Conservation (phyloP, 2,329 filamentous ascomycete species). For the Pestalotiopsis sp. region DNA sequence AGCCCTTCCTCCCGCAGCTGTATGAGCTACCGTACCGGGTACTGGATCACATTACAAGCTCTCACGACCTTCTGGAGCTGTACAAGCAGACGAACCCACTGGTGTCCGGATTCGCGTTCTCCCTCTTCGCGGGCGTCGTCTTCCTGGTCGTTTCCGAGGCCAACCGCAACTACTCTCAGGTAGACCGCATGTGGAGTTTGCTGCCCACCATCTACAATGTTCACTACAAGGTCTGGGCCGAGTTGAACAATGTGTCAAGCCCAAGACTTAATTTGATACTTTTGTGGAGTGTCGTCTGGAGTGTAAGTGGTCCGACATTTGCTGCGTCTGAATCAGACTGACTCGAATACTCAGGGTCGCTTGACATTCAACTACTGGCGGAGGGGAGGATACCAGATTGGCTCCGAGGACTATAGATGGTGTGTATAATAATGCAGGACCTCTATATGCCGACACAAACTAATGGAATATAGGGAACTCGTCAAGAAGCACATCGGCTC, state of each 20-base stretch:
- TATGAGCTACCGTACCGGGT: slow-evolving; percentile 69
- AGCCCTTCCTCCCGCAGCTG: slow-evolving; percentile 74
- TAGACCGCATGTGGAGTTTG: slow-evolving; percentile 91
- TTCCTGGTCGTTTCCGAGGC: slow-evolving; percentile 79
- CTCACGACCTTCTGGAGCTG: slow-evolving; percentile 66
- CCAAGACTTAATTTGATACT: slow-evolving; percentile 73
- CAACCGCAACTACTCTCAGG: slow-evolving; percentile 95
- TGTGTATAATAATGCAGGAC: slow-evolving; percentile 26
- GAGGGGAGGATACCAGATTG: slow-evolving; percentile 85
- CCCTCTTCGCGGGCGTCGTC: slow-evolving; percentile 69
- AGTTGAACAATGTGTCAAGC: slow-evolving; percentile 71
- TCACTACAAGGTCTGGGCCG: slow-evolving; percentile 84
- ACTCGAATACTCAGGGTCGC: slow-evolving; percentile 55
- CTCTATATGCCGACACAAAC: neutral
- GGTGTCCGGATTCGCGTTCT: slow-evolving; percentile 72
- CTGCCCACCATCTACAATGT: slow-evolving; percentile 84
- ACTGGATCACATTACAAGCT: slow-evolving; percentile 60
- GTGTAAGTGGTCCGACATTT: slow-evolving; percentile 53
- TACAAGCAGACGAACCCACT: slow-evolving; percentile 89
- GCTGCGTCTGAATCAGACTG: neutral
- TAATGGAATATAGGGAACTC: slow-evolving; percentile 57
- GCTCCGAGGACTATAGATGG: slow-evolving; percentile 96
- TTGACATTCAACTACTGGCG: slow-evolving; percentile 97
- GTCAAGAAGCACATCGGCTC: slow-evolving; percentile 67
- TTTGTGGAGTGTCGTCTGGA: slow-evolving; percentile 76